Percentiles rank a stretch among this genome's conserved stretches.
Evolutionary conservation across 352 stramenopile genomes (phyloP).

Genomic region (Pythium oligandrum): DNA sequence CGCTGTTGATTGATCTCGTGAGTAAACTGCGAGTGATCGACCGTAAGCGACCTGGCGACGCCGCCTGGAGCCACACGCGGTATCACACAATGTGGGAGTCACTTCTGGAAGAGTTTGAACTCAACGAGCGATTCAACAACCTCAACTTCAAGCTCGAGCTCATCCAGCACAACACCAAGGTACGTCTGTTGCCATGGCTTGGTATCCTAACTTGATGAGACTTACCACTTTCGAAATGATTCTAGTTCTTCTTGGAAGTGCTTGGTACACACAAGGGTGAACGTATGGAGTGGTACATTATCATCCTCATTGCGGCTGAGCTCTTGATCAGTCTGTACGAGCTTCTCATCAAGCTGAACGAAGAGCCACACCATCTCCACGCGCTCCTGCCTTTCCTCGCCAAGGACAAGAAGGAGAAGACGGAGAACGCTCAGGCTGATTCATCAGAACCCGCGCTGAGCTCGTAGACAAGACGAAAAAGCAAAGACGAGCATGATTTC

Average conservation of each 20-base stretch:
- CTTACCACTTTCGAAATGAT: conserved; percentile 3
- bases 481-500: too few relatives aligned
- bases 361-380: conserved; percentile 13
- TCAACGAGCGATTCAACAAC: conserved; percentile 93
- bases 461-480: too few relatives aligned
- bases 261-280: conserved; percentile 93
- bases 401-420: conserved; percentile 10
- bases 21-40: conserved; percentile 96
- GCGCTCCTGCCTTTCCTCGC: too few relatives aligned
- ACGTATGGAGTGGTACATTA: conserved; percentile 97
- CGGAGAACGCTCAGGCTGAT: not conserved
- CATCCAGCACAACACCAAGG: conserved; percentile 97
- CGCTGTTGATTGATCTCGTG: conserved; percentile 95
- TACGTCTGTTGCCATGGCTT: conserved; percentile 17
- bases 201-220: conserved; percentile 1
- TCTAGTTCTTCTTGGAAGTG: conserved; percentile 96
- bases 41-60: conserved; percentile 87
- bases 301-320: conserved; percentile 95
- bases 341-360: conserved; percentile 68
- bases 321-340: conserved; percentile 88
- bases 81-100: conserved; percentile 92
- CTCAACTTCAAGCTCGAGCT: conserved; percentile 97
- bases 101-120: conserved; percentile 90
- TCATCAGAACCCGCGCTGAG: too few relatives aligned
- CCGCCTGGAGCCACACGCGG: conserved; percentile 93